phyloP scores from a whole-genome alignment of 1,284 basidiomycete species.

The Rhodotorula mucilaginosa region DNA sequence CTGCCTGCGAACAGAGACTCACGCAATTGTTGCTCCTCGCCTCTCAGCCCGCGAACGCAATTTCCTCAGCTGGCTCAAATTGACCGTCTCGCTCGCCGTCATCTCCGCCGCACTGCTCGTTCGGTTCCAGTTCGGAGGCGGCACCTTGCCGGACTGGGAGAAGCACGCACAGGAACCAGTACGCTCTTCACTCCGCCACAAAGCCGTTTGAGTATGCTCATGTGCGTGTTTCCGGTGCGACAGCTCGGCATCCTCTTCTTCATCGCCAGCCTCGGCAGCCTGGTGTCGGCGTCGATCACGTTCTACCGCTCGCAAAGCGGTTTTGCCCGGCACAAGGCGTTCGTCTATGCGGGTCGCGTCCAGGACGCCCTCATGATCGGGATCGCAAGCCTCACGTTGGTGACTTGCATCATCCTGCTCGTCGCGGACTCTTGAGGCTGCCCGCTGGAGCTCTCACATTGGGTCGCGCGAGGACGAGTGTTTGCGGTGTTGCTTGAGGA shows the following conservation, averaged over 20 bases:
- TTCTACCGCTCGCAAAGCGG: constrained; percentile 11
- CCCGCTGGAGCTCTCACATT: too few species aligned
- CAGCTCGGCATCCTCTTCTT: constrained; percentile 39
- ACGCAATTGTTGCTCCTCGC: not conserved
- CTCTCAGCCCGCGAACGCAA: constrained; percentile 35
- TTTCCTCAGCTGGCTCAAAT: constrained; percentile 34
- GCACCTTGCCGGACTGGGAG: constrained; percentile 16
- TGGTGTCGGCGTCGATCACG: constrained; percentile 4
- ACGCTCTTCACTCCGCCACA: not conserved
- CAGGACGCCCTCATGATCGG: constrained; percentile 11
- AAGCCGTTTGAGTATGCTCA: not conserved
- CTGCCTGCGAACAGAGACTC: not conserved
- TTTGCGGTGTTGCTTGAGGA: not conserved
- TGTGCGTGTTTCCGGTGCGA: not conserved
- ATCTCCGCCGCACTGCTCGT: constrained; percentile 30
- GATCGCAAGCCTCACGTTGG: constrained; percentile 19
- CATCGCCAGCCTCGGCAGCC: constrained; percentile 12
- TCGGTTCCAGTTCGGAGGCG: constrained; percentile 29
- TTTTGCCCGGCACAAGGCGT: constrained; percentile 23
- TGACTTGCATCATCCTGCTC: constrained; percentile 30
- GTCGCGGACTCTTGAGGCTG: constrained; percentile 7
- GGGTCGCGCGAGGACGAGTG: too few species aligned
- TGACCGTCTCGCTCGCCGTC: constrained; percentile 21
- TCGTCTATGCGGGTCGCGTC: constrained; percentile 26
- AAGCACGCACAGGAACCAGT: constrained; percentile 25